Percentiles rank a stretch among this genome's conserved stretches.
Conservation (phyloP, 2,329 filamentous ascomycete species). For the Bisporella sp. region DNA sequence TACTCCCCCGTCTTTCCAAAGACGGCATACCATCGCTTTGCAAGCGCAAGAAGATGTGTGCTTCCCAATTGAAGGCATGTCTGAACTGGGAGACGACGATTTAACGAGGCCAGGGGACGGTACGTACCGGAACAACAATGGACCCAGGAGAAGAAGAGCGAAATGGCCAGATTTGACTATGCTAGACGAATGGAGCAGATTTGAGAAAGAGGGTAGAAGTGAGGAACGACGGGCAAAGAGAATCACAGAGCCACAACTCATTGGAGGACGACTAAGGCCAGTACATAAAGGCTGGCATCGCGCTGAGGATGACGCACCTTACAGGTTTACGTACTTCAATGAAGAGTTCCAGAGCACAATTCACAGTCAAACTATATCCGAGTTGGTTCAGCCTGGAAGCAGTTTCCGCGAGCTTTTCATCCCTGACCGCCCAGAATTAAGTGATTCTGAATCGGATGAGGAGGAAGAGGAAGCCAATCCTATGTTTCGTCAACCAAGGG, state of each 20-base stretch:
- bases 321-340: constrained; percentile 97
- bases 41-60: constrained; percentile 83
- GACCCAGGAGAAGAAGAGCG: constrained; percentile 47
- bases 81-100: constrained; percentile 77
- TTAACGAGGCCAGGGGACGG: constrained; percentile 41
- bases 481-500: constrained; percentile 13
- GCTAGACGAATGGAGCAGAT: constrained; percentile 81
- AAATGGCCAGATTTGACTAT: constrained; percentile 83
- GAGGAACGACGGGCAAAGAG: constrained; percentile 81
- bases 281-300: constrained; percentile 77
- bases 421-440: constrained; percentile 72
- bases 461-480: constrained; percentile 45
- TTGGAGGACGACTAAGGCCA: constrained; percentile 82
- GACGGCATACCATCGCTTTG: constrained; percentile 52
- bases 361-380: constrained; percentile 90
- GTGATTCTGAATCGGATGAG: constrained; percentile 59
- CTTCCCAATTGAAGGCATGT: constrained; percentile 74
- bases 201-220: constrained; percentile 82
- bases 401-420: constrained; percentile 86
- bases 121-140: constrained; percentile 22
- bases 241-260: constrained; percentile 87
- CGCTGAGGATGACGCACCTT: constrained; percentile 82
- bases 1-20: not conserved
- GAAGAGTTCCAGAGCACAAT: constrained; percentile 95
- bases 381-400: constrained; percentile 77